Conservation (phyloP, 2,329 filamentous ascomycete species). For the Xylaria sp. region DNA sequence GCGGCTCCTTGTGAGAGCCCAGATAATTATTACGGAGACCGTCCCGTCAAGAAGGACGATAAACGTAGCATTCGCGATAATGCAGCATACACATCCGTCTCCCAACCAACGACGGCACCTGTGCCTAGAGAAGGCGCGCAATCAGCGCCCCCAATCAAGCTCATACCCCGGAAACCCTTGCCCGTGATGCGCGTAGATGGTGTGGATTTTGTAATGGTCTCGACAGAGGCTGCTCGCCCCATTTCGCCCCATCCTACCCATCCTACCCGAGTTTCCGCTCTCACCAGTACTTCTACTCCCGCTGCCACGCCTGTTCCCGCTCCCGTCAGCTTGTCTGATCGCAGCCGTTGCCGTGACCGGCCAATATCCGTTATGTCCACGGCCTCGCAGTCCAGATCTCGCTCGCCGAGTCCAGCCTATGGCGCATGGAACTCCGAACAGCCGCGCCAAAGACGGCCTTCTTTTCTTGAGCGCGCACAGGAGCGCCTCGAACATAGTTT, state of each 20-base stretch:
- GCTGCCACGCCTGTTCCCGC: not conserved
- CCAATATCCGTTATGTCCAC: slow-evolving; percentile 1
- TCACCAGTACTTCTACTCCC: not conserved
- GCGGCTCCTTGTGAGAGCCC: slow-evolving; percentile 12
- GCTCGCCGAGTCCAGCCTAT: slow-evolving; percentile 25
- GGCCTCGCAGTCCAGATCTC: not conserved
- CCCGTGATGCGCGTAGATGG: slow-evolving; percentile 3
- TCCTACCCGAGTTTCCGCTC: not conserved
- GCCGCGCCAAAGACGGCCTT: slow-evolving; percentile 28
- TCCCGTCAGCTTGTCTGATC: not conserved
- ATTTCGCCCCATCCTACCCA: not conserved
- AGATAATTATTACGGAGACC: not conserved
- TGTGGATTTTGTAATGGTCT: slow-evolving; percentile 14
- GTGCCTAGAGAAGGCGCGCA: slow-evolving; percentile 6
- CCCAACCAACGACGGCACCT: not conserved
- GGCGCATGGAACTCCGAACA: slow-evolving; percentile 36
- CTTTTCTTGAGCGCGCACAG: slow-evolving; percentile 37
- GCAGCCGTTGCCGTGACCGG: not conserved
- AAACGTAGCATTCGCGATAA: slow-evolving; percentile 12
- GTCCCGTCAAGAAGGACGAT: slow-evolving; percentile 1
- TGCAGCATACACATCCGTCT: slow-evolving; percentile 3
- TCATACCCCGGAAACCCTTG: not conserved
- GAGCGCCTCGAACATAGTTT: slow-evolving; percentile 23
- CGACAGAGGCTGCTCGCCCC: not conserved
- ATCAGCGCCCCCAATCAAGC: not conserved